Evolutionary conservation across 495 filamentous ascomycete species (phyloP), one percentile per base, ranked within the genome.

Genomic region (Corynascus novoguineensis): DNA sequence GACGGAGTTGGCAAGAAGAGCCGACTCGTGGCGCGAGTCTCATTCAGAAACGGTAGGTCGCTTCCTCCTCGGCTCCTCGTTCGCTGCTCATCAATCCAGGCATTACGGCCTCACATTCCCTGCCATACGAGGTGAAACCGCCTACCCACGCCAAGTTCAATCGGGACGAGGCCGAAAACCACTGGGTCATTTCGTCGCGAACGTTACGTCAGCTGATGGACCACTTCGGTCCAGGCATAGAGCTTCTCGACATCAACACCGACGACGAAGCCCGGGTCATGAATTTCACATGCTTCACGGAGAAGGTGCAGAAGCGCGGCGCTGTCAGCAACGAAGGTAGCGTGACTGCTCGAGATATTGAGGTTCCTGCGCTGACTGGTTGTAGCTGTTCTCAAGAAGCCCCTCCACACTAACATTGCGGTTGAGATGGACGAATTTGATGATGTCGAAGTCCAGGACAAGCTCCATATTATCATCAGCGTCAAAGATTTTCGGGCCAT

Each of bases 401-500:
- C 93, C 2, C 80, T 98, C 15, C 90, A 96, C 56, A 98, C 93
- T 6, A 90, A 88, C 14, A 88, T 98, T 29, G 83, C 92, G 4
- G 81, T 96, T 21, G 89, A 95, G 62, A 87, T 84, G 56, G 78
- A 83, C 41, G 92, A 97, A 63, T 98, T 97, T 65, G 86, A 92
- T 28, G 78, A 86, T 17, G 95, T 92, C 60, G 65, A 79, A 1
- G 87, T 90, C 24, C 82, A 91, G 64, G 81, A 85, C 52, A 77
- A 76, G 47, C 76, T 96, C 31, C 92, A 96, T 62, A 86, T 97
- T 55, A 85, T 87, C 52, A 91, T 97, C 63, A 89, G 83, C 66
- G 82, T 97, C 56, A 97, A 96, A 72, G 93, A 98, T 70, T 96
- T 97, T 74, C 89, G 90, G 69, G 86, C 93, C 21, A 88, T 93